These are phyloP conservation scores for Edaphochlamys debaryana DNA, from an alignment of 139 green algal species.

Conservation along the genomic window DNA sequence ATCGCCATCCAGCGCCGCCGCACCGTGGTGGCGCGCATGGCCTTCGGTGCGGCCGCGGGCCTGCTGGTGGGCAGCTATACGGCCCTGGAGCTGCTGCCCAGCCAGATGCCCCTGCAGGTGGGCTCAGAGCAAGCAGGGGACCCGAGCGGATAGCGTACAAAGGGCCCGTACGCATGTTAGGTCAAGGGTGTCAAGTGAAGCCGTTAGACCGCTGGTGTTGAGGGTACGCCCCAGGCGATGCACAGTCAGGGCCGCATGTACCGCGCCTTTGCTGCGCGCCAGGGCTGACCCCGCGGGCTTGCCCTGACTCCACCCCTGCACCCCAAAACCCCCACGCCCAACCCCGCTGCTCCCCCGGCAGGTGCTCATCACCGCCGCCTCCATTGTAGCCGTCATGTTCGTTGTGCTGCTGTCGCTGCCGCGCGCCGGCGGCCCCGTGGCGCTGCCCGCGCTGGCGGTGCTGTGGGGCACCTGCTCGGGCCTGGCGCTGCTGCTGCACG, in stretches of 20 bases:
- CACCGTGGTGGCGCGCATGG: slow-evolving; percentile 25
- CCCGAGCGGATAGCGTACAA: too few species aligned
- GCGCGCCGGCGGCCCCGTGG: slow-evolving; percentile 27
- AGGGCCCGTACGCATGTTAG: neutral
- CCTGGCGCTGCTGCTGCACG: slow-evolving; percentile 66
- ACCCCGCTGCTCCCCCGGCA: slow-evolving; percentile 30
- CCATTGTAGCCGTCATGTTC: slow-evolving; percentile 72
- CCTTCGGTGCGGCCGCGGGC: slow-evolving; percentile 44
- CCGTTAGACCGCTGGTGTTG: too few species aligned
- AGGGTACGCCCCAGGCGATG: too few species aligned
- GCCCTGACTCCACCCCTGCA: too few species aligned
- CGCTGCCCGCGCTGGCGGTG: slow-evolving; percentile 70
- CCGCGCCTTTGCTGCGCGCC: too few species aligned
- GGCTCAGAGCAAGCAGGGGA: neutral
- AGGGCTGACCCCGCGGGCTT: too few species aligned
- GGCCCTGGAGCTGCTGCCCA: slow-evolving; percentile 87
- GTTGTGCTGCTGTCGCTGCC: slow-evolving; percentile 81
- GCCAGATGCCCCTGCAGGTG: slow-evolving; percentile 76
- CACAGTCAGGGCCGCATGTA: too few species aligned
- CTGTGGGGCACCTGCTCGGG: slow-evolving; percentile 66
- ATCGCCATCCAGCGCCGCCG: neutral
- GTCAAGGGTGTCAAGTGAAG: neutral
- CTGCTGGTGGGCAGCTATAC: slow-evolving; percentile 84
- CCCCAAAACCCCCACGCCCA: too few species aligned
- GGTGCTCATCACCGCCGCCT: slow-evolving; percentile 64